Evolutionary conservation across 2,329 filamentous ascomycete genomes (phyloP).

Genomic region (Elsinoe perseae): DNA sequence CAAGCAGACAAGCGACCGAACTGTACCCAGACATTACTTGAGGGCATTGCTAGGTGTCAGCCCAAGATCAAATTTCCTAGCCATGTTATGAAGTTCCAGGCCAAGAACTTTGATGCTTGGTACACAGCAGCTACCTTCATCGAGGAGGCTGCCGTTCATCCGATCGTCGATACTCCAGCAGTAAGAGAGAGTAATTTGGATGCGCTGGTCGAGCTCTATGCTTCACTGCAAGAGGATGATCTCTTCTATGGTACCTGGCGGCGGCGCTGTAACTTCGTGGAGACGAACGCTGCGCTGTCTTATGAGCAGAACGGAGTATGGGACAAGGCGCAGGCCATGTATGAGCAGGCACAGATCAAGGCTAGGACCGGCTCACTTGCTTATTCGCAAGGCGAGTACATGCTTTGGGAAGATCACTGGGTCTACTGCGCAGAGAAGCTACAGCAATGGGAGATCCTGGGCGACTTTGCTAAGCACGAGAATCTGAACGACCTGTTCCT

Average conservation of each 20-base stretch:
- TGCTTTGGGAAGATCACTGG: slow-evolving; percentile 99
- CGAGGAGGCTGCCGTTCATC: slow-evolving; percentile 78
- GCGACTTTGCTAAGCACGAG: slow-evolving; percentile 97
- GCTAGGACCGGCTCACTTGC: slow-evolving; percentile 92
- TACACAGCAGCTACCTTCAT: slow-evolving; percentile 88
- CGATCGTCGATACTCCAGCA: slow-evolving; percentile 72
- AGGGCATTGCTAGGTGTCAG: slow-evolving; percentile 74
- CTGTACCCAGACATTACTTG: slow-evolving; percentile 84
- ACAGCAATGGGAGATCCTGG: slow-evolving; percentile 97
- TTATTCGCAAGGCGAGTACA: slow-evolving; percentile 94
- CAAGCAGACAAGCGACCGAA: slow-evolving; percentile 95
- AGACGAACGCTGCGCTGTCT: slow-evolving; percentile 92
- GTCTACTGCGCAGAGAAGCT: slow-evolving; percentile 94
- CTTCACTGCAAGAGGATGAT: slow-evolving; percentile 86
- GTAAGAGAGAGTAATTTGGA: slow-evolving; percentile 93
- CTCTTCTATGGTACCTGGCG: slow-evolving; percentile 97
- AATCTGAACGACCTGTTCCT: slow-evolving; percentile 94
- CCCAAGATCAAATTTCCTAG: slow-evolving; percentile 89
- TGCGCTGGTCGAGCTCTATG: slow-evolving; percentile 88
- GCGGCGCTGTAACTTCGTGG: slow-evolving; percentile 87
- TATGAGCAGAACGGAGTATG: slow-evolving; percentile 99
- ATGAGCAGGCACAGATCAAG: slow-evolving; percentile 94
- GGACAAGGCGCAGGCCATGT: slow-evolving; percentile 97
- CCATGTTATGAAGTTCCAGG: slow-evolving; percentile 91
- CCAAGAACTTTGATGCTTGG: slow-evolving; percentile 92